Percentiles rank a stretch among this genome's conserved stretches.
Conservation (phyloP, 352 stramenopile species). For the Phytophthora vignae region DNA sequence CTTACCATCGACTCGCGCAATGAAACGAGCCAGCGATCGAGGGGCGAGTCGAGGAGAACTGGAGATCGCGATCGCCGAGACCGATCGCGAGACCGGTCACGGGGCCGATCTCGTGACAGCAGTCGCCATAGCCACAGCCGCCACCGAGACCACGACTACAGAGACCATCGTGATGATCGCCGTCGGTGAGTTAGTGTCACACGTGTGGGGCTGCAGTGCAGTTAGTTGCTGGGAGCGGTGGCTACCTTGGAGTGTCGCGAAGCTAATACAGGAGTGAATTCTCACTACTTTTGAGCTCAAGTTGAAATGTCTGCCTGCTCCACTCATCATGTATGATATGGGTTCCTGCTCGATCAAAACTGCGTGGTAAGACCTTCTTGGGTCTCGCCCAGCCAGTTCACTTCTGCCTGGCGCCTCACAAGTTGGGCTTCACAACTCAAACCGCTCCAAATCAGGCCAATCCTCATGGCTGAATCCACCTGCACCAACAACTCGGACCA, state of each 20-base stretch:
- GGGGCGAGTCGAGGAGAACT: constrained; percentile 22
- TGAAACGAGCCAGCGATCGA: constrained; percentile 20
- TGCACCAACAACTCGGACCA: not conserved
- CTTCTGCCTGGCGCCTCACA: not conserved
- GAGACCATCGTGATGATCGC: constrained; percentile 22
- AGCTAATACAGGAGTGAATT: not conserved
- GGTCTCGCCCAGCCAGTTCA: not conserved
- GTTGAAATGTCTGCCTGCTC: constrained; percentile 4
- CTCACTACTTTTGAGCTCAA: not conserved
- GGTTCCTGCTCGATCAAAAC: not conserved
- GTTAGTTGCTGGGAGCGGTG: too few relatives aligned
- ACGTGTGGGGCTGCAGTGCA: too few relatives aligned
- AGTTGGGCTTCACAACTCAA: too few relatives aligned
- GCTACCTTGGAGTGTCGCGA: too few relatives aligned
- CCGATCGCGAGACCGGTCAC: constrained; percentile 20
- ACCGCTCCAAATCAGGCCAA: not conserved
- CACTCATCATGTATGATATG: constrained; percentile 27
- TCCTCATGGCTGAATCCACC: not conserved
- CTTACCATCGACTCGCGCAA: constrained; percentile 71
- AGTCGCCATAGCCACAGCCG: constrained; percentile 8
- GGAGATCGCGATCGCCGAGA: constrained; percentile 19
- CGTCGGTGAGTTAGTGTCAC: constrained; percentile 18
- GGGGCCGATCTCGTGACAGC: constrained; percentile 17
- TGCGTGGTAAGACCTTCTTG: constrained; percentile 27
- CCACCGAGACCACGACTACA: constrained; percentile 20